phyloP scores from a whole-genome alignment of 1,284 basidiomycete genomes.

The Salmacisia buchloeana region DNA sequence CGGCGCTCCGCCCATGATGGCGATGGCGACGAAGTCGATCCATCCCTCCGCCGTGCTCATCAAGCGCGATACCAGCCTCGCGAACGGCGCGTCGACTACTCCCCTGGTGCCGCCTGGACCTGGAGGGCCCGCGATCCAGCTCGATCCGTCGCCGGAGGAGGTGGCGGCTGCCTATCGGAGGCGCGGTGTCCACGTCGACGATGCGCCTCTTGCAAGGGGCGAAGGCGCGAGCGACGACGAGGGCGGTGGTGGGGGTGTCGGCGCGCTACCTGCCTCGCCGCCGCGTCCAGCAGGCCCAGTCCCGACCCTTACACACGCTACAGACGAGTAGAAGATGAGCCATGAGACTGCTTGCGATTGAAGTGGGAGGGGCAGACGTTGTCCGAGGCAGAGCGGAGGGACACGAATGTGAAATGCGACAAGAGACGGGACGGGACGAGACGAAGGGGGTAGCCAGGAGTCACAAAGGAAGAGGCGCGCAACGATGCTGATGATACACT shows the following conservation, averaged over 20 bases:
- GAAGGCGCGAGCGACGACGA: background rate
- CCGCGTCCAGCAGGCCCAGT: too few species aligned
- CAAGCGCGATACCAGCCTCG: too few species aligned
- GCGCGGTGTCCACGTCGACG: background rate
- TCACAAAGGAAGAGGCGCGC: too few species aligned
- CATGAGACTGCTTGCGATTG: background rate
- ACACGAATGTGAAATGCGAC: too few species aligned
- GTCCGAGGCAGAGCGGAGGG: too few species aligned
- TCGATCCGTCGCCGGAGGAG: background rate
- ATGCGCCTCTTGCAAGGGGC: background rate
- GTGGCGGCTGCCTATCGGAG: background rate
- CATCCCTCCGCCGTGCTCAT: background rate
- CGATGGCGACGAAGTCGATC: background rate
- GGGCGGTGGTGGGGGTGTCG: background rate
- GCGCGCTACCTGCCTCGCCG: too few species aligned
- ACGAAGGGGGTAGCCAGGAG: too few species aligned
- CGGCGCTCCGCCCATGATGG: background rate
- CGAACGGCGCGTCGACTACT: too few species aligned
- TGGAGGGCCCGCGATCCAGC: background rate
- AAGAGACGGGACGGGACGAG: too few species aligned
- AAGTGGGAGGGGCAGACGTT: background rate
- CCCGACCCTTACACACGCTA: too few species aligned
- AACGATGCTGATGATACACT: background rate
- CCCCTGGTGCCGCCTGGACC: background rate
- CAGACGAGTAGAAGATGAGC: background rate